Evolutionary conservation across 2,329 filamentous ascomycete genomes (phyloP).

Genomic region (Hysterium pulicare): DNA sequence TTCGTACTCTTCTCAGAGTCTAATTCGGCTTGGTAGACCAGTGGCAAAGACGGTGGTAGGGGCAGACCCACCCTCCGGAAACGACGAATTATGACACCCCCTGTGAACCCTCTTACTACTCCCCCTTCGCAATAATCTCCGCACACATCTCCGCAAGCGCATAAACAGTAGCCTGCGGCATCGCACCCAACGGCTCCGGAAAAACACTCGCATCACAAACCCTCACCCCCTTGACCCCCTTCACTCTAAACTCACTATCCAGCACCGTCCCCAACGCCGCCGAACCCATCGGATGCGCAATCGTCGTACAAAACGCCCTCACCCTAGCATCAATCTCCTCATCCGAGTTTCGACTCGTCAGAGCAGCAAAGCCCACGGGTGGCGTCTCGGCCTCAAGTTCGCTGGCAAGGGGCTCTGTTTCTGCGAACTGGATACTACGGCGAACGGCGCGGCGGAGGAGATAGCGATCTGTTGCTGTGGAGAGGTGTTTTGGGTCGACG

Average conservation of each 20-base stretch:
- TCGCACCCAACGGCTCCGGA: conserved; percentile 17
- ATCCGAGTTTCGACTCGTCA: conserved; percentile 16
- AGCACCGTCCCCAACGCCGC: conserved; percentile 17
- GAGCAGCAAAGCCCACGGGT: conserved; percentile 9
- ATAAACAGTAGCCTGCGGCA: conserved; percentile 20
- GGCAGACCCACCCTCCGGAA: too few species aligned
- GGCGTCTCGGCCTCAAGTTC: conserved; percentile 13
- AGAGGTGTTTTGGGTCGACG: conserved; percentile 20
- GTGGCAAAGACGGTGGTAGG: too few species aligned
- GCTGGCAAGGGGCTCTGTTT: conserved; percentile 12
- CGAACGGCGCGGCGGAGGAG: conserved; percentile 16
- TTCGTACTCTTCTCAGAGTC: too few species aligned
- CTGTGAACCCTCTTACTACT: too few species aligned
- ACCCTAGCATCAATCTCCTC: conserved; percentile 24
- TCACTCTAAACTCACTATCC: conserved; percentile 15
- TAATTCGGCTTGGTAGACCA: too few species aligned
- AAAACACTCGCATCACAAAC: conserved; percentile 19
- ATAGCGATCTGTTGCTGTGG: conserved; percentile 20
- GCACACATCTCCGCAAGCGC: conserved; percentile 21
- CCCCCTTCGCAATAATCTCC: too few species aligned
- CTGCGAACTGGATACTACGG: conserved; percentile 7
- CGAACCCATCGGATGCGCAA: conserved; percentile 13
- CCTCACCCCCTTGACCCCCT: conserved; percentile 13
- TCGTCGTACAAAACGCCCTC: conserved; percentile 6
- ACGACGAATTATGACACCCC: too few species aligned